A percentile compares a stretch with the other conserved stretches of the same genome.
Conservation (phyloP, 768 basidiomycete genomes). For the Termitomyces sp. region DNA sequence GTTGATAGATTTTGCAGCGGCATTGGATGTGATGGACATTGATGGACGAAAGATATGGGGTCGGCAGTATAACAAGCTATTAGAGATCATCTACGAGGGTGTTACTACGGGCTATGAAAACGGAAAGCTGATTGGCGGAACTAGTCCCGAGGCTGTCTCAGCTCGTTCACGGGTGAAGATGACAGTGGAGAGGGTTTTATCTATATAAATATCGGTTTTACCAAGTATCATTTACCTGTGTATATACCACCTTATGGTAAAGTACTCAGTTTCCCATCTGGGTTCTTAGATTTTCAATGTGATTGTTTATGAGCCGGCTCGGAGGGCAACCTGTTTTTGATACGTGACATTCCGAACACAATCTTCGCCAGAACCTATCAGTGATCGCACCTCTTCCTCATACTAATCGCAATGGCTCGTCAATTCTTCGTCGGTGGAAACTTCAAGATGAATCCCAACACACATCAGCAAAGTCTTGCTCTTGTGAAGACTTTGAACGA, state of each 20-base stretch:
- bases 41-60: conserved; percentile 64
- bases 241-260: neutral
- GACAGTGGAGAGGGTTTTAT: conserved; percentile 54
- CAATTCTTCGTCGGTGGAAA: conserved; percentile 95
- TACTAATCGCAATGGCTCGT: conserved; percentile 52
- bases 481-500: conserved; percentile 72
- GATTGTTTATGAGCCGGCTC: neutral
- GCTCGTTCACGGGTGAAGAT: conserved; percentile 59
- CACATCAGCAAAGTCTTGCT: conserved; percentile 53
- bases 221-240: neutral
- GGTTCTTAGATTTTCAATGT: neutral
- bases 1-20: conserved; percentile 37
- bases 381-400: conserved; percentile 7
- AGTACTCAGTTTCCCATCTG: neutral
- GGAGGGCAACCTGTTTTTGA: neutral
- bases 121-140: conserved; percentile 50
- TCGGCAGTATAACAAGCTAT: conserved; percentile 71
- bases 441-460: conserved; percentile 94
- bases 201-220: neutral
- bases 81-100: conserved; percentile 60
- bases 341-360: neutral
- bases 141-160: conserved; percentile 53
- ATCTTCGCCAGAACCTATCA: neutral
- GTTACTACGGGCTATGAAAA: conserved; percentile 47
- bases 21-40: conserved; percentile 62